phyloP scores from a whole-genome alignment of 1,284 basidiomycete genomes.

The Cystobasidiaceae sp. region DNA sequence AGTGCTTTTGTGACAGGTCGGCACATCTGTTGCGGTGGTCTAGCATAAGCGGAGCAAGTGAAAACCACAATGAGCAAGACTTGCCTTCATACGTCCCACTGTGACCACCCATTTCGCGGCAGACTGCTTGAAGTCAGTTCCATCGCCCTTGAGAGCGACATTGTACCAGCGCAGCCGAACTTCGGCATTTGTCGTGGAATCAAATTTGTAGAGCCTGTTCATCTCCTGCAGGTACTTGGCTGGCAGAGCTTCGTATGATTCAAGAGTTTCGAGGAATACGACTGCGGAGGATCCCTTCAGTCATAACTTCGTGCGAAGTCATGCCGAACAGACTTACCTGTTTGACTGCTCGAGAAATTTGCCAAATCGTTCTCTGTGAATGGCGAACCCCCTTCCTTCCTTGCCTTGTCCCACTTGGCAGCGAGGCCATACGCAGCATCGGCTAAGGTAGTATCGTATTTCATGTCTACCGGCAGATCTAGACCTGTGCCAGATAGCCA shows the following conservation, averaged over 20 bases:
- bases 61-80: background rate
- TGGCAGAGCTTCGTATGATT: slow-evolving; percentile 55
- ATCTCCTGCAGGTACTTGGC: slow-evolving; percentile 56
- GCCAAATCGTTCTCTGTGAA: slow-evolving; percentile 58
- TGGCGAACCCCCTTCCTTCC: slow-evolving; percentile 51
- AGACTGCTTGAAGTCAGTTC: slow-evolving; percentile 51
- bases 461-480: slow-evolving; percentile 69
- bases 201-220: slow-evolving; percentile 56
- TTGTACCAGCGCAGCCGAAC: slow-evolving; percentile 67
- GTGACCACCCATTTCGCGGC: slow-evolving; percentile 60
- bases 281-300: slow-evolving; percentile 50
- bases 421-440: slow-evolving; percentile 61
- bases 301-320: background rate
- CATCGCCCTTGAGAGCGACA: slow-evolving; percentile 51
- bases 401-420: slow-evolving; percentile 65
- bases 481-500: slow-evolving; percentile 81
- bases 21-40: slow-evolving; percentile 64
- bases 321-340: slow-evolving; percentile 22
- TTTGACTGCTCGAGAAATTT: slow-evolving; percentile 63
- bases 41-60: slow-evolving; percentile 39
- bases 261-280: slow-evolving; percentile 67
- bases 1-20: slow-evolving; percentile 45
- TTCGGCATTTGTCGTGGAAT: slow-evolving; percentile 61
- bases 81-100: slow-evolving; percentile 37
- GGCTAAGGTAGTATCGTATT: slow-evolving; percentile 78